phyloP scores from a whole-genome alignment of 1,284 basidiomycete species.

The Cryptococcus hybrid region DNA sequence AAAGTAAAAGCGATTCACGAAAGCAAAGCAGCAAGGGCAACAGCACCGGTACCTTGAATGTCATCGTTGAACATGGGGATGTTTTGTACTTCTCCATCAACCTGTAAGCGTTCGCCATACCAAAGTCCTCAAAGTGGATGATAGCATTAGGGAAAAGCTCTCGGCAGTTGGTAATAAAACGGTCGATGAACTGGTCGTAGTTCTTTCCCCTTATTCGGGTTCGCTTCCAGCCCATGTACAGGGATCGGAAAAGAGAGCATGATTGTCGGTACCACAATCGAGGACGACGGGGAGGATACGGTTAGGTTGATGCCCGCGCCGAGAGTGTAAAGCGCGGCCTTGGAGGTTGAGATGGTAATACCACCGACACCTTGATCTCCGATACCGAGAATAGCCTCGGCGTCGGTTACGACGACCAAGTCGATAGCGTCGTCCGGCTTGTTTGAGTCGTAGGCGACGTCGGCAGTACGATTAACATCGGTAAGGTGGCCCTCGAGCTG shows the following conservation, averaged over 20 bases:
- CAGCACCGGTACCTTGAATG: slow-evolving; percentile 81
- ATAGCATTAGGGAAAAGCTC: slow-evolving; percentile 51
- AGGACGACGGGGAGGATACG: slow-evolving; percentile 63
- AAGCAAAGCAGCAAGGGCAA: slow-evolving; percentile 62
- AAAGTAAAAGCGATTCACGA: slow-evolving; percentile 30
- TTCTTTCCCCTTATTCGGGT: slow-evolving; percentile 51
- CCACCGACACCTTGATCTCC: slow-evolving; percentile 52
- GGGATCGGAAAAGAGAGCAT: slow-evolving; percentile 50
- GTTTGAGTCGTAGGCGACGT: slow-evolving; percentile 64
- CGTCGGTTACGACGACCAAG: slow-evolving; percentile 75
- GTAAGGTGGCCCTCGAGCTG: slow-evolving; percentile 49
- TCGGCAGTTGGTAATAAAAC: slow-evolving; percentile 52
- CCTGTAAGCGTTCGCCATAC: slow-evolving; percentile 64
- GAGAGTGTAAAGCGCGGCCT: slow-evolving; percentile 72
- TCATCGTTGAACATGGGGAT: slow-evolving; percentile 66
- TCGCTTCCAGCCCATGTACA: slow-evolving; percentile 53
- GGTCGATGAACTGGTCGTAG: slow-evolving; percentile 50
- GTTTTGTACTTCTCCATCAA: slow-evolving; percentile 64
- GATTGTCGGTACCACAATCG: slow-evolving; percentile 76
- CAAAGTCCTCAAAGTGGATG: slow-evolving; percentile 53
- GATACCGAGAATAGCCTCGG: slow-evolving; percentile 78
- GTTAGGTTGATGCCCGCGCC: slow-evolving; percentile 73
- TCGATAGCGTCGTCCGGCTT: slow-evolving; percentile 61
- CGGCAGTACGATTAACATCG: slow-evolving; percentile 56
- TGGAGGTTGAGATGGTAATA: slow-evolving; percentile 73